phyloP scores from a whole-genome alignment of 2,329 filamentous ascomycete species.

The Exophiala oligosperma region DNA sequence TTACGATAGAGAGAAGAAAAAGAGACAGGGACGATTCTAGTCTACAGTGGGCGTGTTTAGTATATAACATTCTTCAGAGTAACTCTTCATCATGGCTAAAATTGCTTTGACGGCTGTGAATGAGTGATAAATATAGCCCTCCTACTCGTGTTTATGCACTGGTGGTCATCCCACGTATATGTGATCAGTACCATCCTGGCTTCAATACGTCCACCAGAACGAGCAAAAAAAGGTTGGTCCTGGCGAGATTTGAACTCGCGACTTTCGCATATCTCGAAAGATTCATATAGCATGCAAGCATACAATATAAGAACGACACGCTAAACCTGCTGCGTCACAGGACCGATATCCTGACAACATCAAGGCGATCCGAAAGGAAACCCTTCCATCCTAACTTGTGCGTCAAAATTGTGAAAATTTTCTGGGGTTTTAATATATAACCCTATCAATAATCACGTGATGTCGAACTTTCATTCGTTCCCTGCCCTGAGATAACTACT shows the following conservation, averaged over 20 bases:
- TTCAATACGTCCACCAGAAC: too few species aligned
- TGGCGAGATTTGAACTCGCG: conserved; percentile 41
- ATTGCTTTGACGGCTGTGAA: too few species aligned
- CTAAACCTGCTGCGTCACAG: conserved; percentile 40
- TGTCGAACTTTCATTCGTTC: too few species aligned
- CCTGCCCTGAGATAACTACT: too few species aligned
- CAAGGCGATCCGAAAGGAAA: background rate
- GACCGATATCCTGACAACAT: conserved; percentile 12
- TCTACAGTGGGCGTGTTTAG: conserved; percentile 31
- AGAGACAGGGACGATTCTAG: conserved; percentile 62
- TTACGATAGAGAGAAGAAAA: conserved; percentile 83
- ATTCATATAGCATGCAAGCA: conserved; percentile 31
- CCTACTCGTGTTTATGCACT: too few species aligned
- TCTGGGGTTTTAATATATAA: conserved; percentile 5
- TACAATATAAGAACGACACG: conserved; percentile 41
- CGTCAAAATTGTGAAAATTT: conserved; percentile 4
- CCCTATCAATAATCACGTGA: conserved; percentile 7
- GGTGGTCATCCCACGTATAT: too few species aligned
- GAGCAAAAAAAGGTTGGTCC: conserved; percentile 24
- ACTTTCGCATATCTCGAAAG: conserved; percentile 39
- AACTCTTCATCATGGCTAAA: too few species aligned
- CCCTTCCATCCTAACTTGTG: too few species aligned
- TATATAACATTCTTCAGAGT: too few species aligned
- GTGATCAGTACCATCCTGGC: too few species aligned
- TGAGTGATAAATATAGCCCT: too few species aligned